These are phyloP conservation scores for Penicillium longicatenatum DNA, from an alignment of 495 filamentous ascomycete species.

Conservation along the genomic window DNA sequence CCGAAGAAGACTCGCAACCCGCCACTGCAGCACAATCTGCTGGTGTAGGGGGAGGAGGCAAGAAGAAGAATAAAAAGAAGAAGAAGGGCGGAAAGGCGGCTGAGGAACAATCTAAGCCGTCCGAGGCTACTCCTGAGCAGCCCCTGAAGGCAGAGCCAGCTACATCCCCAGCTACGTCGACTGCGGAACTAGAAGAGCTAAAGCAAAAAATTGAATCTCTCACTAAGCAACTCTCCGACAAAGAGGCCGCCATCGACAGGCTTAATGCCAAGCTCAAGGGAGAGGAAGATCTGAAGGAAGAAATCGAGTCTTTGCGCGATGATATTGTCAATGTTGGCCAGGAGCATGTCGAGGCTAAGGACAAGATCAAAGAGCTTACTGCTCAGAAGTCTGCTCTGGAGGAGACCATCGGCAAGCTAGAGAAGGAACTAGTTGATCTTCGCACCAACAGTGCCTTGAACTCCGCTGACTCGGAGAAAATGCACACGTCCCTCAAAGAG, in stretches of 20 bases:
- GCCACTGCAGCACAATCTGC: conserved; percentile 24
- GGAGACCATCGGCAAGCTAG: conserved; percentile 63
- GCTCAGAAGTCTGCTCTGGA: conserved; percentile 62
- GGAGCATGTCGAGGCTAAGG: conserved; percentile 80
- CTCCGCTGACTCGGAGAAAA: conserved; percentile 54
- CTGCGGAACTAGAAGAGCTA: conserved; percentile 42
- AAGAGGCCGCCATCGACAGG: conserved; percentile 68
- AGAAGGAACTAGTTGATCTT: conserved; percentile 62
- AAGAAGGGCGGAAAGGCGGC: conserved; percentile 71
- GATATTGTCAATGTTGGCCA: conserved; percentile 73
- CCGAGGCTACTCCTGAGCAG: conserved; percentile 23
- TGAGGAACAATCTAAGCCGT: conserved; percentile 41
- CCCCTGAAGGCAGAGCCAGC: conserved; percentile 26
- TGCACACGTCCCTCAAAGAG: conserved; percentile 58
- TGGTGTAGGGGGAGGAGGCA: conserved; percentile 33
- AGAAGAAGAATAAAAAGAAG: conserved; percentile 89
- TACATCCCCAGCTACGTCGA: conserved; percentile 4
- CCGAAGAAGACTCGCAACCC: conserved; percentile 24
- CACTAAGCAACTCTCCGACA: conserved; percentile 65
- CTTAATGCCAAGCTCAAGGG: conserved; percentile 67
- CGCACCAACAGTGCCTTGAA: conserved; percentile 53
- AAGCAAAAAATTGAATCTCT: conserved; percentile 56
- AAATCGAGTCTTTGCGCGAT: conserved; percentile 82
- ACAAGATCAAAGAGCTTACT: conserved; percentile 68
- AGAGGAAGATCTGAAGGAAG: conserved; percentile 79